Evolutionary conservation across 345 rosid species (phyloP).

Genomic region (Ceriops tagal): DNA sequence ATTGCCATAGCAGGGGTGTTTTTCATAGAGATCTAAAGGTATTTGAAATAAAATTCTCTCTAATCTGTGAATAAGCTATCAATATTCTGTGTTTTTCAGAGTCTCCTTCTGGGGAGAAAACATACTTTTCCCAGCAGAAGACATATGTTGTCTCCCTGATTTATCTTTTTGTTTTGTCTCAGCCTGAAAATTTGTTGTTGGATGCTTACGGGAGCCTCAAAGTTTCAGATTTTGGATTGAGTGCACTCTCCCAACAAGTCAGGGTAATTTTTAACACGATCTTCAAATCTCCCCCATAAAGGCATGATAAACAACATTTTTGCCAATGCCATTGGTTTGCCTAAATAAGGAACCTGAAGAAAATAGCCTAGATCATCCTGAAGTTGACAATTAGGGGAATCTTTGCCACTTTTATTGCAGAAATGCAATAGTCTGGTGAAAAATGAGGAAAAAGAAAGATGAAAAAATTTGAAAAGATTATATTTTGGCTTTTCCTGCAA

Average conservation of each 20-base stretch:
- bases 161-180: slow-evolving; percentile 5
- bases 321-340: not conserved
- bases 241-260: slow-evolving; percentile 95
- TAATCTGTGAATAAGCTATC: not conserved
- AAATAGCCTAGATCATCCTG: not conserved
- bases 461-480: no score
- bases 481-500: no score
- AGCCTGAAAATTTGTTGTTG: not conserved
- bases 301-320: not conserved
- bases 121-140: slow-evolving; percentile 2
- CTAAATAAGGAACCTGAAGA: not conserved
- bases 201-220: slow-evolving; percentile 44
- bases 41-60: slow-evolving; percentile 8
- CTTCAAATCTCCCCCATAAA: not conserved
- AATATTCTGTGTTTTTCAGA: not conserved
- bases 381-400: not conserved
- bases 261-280: slow-evolving; percentile 49
- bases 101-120: not conserved
- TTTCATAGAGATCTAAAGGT: slow-evolving; percentile 98
- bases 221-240: slow-evolving; percentile 95
- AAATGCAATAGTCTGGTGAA: not conserved
- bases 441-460: not conserved
- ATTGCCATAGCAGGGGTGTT: slow-evolving; percentile 98
- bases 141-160: slow-evolving; percentile 3
- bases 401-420: not conserved